Conservation (phyloP, 345 rosid genomes). For the Linum trigynum region DNA sequence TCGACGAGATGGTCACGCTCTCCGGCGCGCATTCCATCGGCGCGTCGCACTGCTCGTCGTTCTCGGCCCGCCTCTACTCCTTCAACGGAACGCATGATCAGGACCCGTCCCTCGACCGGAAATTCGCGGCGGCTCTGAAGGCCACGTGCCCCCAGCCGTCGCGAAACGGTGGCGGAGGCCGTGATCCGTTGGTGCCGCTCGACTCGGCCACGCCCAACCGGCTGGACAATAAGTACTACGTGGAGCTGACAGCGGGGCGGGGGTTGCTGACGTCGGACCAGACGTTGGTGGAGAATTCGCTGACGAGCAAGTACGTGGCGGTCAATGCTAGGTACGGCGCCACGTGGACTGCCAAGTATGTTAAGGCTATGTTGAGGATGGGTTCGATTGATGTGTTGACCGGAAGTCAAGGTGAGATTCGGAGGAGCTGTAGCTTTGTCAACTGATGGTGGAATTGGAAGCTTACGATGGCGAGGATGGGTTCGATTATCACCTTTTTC, state of each 20-base stretch:
- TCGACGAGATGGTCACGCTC: conserved; percentile 42
- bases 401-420: no score
- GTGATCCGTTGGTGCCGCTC: conserved; percentile 18
- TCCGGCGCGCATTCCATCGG: conserved; percentile 45
- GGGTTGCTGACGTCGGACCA: conserved; percentile 38
- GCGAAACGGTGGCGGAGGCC: not conserved
- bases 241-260: conserved; percentile 14
- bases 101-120: conserved; percentile 29
- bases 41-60: conserved; percentile 31
- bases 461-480: no score
- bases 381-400: no score
- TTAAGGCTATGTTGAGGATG: no score
- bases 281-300: conserved; percentile 9
- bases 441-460: no score
- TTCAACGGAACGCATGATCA: conserved; percentile 27
- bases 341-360: no score
- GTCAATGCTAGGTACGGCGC: no score
- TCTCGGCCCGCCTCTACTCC: conserved; percentile 27
- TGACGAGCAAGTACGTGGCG: no score
- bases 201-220: conserved; percentile 14
- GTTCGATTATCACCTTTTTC: no score
- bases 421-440: no score
- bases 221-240: conserved; percentile 36
- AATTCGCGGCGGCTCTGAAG: conserved; percentile 27
- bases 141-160: conserved; percentile 26